A percentile compares a stretch with the other conserved stretches of the same genome.
Evolutionary conservation across 2,329 filamentous ascomycete genomes (phyloP).

Genomic region (Fusarium anguioides): DNA sequence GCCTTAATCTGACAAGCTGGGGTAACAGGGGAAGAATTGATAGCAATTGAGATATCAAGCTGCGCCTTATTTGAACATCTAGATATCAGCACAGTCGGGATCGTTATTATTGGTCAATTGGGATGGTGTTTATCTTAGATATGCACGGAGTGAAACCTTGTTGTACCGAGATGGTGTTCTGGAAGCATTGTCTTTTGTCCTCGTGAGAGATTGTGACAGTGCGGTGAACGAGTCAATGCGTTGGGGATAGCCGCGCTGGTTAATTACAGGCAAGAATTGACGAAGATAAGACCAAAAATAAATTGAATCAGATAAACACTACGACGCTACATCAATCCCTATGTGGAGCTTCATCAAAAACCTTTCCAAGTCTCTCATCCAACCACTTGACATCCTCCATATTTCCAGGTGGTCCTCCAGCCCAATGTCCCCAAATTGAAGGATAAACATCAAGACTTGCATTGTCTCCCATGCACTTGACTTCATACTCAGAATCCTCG

Average conservation of each 20-base stretch:
- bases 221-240: too few species aligned
- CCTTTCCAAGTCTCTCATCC: conserved; percentile 57
- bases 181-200: neutral
- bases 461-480: conserved; percentile 58
- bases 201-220: neutral
- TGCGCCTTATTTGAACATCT: conserved; percentile 14
- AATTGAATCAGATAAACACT: too few species aligned
- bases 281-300: too few species aligned
- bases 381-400: conserved; percentile 78
- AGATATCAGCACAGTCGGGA: neutral
- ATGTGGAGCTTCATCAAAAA: conserved; percentile 27
- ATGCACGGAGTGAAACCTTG: neutral
- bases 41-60: neutral
- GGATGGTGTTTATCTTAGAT: neutral
- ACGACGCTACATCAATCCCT: neutral
- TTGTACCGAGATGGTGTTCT: neutral
- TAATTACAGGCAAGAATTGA: too few species aligned
- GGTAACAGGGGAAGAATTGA: conserved; percentile 9
- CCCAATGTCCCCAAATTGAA: conserved; percentile 63
- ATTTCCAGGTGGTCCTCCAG: conserved; percentile 76
- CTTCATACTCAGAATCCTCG: conserved; percentile 81
- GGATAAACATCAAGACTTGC: conserved; percentile 53
- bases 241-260: too few species aligned
- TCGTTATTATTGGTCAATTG: conserved; percentile 9
- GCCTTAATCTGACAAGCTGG: conserved; percentile 37